These are phyloP conservation scores for Parastagonospora nodorum DNA, from an alignment of 2,329 filamentous ascomycete species.

Conservation along the genomic window DNA sequence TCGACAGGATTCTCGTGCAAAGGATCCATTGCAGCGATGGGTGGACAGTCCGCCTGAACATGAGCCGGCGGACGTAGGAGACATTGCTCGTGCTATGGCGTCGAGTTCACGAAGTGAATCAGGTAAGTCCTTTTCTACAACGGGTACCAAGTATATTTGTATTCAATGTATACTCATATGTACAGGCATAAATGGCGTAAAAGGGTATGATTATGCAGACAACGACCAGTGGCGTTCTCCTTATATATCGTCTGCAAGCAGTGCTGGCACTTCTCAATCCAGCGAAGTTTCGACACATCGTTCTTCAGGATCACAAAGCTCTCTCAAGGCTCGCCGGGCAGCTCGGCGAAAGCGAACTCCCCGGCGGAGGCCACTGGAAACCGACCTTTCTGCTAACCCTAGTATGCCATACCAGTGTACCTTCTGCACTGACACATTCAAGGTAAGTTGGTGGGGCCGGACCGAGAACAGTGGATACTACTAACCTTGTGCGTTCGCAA, in stretches of 20 bases:
- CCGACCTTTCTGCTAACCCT: slow-evolving; percentile 10
- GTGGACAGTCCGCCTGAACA: slow-evolving; percentile 35
- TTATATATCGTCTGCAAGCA: slow-evolving; percentile 28
- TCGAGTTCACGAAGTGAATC: slow-evolving; percentile 9
- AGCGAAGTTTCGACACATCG: slow-evolving; percentile 22
- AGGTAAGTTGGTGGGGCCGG: neutral
- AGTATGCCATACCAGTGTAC: slow-evolving; percentile 33
- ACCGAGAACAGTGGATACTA: neutral
- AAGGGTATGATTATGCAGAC: slow-evolving; percentile 1
- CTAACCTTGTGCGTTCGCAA: neutral
- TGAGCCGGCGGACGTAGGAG: slow-evolving; percentile 28
- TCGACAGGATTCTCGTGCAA: slow-evolving; percentile 4
- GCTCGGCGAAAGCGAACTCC: slow-evolving; percentile 15
- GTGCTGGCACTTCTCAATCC: slow-evolving; percentile 27
- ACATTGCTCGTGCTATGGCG: slow-evolving; percentile 33
- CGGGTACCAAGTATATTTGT: neutral
- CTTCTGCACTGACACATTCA: slow-evolving; percentile 38
- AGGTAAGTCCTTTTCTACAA: slow-evolving; percentile 1
- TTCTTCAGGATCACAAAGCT: slow-evolving; percentile 23
- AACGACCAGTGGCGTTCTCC: slow-evolving; percentile 17
- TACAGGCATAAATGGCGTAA: neutral
- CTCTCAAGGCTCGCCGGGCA: slow-evolving; percentile 12
- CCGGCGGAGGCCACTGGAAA: slow-evolving; percentile 13
- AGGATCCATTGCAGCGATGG: slow-evolving; percentile 35
- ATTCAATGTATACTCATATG: neutral